phyloP scores from a whole-genome alignment of 805 yeast species.

The Starmerella lactis-condensi region DNA sequence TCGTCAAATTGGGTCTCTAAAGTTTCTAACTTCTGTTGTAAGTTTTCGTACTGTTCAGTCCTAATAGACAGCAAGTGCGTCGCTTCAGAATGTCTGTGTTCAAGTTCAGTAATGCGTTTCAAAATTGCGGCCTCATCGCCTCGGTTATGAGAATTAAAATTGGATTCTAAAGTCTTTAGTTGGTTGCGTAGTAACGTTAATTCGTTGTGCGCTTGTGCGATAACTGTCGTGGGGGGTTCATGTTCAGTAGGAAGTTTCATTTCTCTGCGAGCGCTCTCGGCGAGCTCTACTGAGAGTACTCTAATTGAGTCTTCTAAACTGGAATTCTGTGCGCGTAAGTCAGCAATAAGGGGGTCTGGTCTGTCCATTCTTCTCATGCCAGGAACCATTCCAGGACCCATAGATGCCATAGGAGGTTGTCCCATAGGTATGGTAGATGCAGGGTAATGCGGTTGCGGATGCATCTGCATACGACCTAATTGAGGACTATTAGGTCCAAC shows the following conservation, averaged over 20 bases:
- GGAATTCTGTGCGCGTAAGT: constrained; percentile 10
- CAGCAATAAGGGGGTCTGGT: too few relatives aligned
- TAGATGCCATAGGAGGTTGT: too few relatives aligned
- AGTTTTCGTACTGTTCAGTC: constrained; percentile 17
- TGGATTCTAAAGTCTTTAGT: constrained; percentile 17
- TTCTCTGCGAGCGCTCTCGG: constrained; percentile 24
- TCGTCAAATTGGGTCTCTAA: constrained; percentile 9
- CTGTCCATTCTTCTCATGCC: too few relatives aligned
- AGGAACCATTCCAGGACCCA: too few relatives aligned
- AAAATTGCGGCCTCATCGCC: constrained; percentile 2
- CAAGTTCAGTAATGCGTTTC: constrained; percentile 17
- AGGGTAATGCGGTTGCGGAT: too few relatives aligned
- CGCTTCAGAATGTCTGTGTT: constrained; percentile 19
- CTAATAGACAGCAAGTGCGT: constrained; percentile 18
- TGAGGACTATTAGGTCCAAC: too few relatives aligned
- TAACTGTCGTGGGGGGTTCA: too few relatives aligned
- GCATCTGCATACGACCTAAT: too few relatives aligned
- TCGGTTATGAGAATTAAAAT: constrained; percentile 5
- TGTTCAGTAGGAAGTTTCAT: constrained; percentile 15
- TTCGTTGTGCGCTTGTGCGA: constrained; percentile 17
- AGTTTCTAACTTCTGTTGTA: constrained; percentile 16
- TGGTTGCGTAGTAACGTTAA: constrained; percentile 21
- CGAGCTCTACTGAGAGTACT: constrained; percentile 23
- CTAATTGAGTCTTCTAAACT: constrained; percentile 21
- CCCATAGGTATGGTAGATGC: too few relatives aligned